A percentile compares a stretch with the other conserved stretches of the same genome.
phyloP scores from a whole-genome alignment of 768 basidiomycete species.

The Tylopilus balloui region DNA sequence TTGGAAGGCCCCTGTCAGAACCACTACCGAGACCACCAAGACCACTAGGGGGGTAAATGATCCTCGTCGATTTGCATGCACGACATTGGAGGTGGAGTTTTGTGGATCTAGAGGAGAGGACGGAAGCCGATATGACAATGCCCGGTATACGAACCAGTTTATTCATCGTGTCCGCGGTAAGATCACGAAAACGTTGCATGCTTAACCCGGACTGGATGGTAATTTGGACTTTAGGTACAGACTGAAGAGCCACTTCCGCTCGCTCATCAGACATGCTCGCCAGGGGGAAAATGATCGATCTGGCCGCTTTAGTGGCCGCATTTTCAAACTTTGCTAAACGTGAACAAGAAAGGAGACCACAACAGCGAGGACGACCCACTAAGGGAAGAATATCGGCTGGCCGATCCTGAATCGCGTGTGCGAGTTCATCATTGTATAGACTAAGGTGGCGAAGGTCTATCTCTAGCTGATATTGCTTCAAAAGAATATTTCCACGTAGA shows the following conservation, averaged over 20 bases:
- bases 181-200: conserved; percentile 88
- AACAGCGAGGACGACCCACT: conserved; percentile 41
- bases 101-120: conserved; percentile 88
- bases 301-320: conserved; percentile 81
- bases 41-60: conserved; percentile 71
- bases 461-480: conserved; percentile 85
- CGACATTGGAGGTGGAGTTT: conserved; percentile 92
- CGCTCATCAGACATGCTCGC: conserved; percentile 45
- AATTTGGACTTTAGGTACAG: conserved; percentile 76
- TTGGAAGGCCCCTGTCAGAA: conserved; percentile 78
- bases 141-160: conserved; percentile 95
- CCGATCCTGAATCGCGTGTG: conserved; percentile 82
- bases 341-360: neutral
- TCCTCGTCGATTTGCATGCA: conserved; percentile 76
- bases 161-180: conserved; percentile 91
- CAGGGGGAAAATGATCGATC: conserved; percentile 78
- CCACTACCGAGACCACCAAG: conserved; percentile 87
- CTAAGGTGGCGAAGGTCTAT: conserved; percentile 76
- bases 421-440: conserved; percentile 91
- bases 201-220: conserved; percentile 88
- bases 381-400: conserved; percentile 87
- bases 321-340: conserved; percentile 70
- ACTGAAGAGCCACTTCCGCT: conserved; percentile 43
- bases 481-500: conserved; percentile 79
- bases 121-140: conserved; percentile 95